phyloP scores from a whole-genome alignment of 257 asterid species.

The Cynanchum wilfordii region DNA sequence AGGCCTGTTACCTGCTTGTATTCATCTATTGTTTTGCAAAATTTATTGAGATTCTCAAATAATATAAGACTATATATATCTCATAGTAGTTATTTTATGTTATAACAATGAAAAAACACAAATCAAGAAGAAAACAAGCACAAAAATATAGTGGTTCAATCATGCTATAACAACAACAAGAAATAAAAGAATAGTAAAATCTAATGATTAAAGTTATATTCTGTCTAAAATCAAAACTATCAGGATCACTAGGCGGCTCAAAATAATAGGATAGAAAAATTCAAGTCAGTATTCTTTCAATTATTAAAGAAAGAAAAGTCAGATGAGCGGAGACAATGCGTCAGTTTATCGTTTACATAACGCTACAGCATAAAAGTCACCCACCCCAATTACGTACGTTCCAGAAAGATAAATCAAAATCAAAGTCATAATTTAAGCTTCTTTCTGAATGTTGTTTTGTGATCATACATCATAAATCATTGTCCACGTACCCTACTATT shows the following conservation, averaged over 20 bases:
- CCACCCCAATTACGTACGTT: not conserved
- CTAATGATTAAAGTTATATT: not conserved
- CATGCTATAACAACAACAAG: too few species aligned
- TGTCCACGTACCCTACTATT: not conserved
- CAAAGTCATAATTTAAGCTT: not conserved
- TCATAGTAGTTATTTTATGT: not conserved
- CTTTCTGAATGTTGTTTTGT: not conserved
- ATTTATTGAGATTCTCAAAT: constrained; percentile 5
- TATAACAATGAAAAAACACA: not conserved
- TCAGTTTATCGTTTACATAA: not conserved
- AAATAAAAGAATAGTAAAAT: too few species aligned
- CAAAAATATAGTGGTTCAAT: not conserved
- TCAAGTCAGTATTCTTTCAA: not conserved
- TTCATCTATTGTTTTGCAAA: not conserved
- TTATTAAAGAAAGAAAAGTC: not conserved
- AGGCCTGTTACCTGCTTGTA: not conserved
- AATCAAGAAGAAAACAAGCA: not conserved
- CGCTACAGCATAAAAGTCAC: not conserved
- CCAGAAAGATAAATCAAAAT: not conserved
- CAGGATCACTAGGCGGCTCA: not conserved
- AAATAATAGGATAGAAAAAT: not conserved
- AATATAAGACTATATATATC: not conserved
- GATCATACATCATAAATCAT: not conserved
- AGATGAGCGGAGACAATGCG: not conserved
- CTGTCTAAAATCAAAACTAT: not conserved